Base-by-base conservation (phyloP, 164 flowering plant genomes). In the Malania oleifera region DNA sequence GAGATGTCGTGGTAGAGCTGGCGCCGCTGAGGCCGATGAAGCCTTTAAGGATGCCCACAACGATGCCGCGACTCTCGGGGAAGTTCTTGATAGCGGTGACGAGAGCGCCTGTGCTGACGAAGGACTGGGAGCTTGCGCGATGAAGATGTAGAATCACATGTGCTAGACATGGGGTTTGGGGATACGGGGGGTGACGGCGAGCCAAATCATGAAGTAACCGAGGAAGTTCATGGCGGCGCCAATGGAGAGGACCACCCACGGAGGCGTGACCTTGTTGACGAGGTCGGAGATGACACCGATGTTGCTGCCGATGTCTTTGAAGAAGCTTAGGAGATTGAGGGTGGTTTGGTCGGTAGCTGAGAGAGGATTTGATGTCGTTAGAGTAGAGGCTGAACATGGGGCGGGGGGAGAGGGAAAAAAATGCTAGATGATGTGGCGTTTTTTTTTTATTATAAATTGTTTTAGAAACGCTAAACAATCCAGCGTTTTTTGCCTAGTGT, bases 251-350 rank as follows among this genome's bases (percentile, higher is more conserved):
- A 77, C 84, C 1, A 79, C 73, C 87, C 87, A 87, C 15, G 95
- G 87, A 0, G 91, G 85, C 0, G 80, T 55, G 8, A 84, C 73
- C 63, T 84, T 86, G 56, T 71, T 67, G 73, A 81, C 69, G 2
- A 87, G 81, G 7, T 89, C 96, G 7, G 91, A 56, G 0, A 85
- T 9, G 44, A 89, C 23, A 1, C 88, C 93, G 5, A 83, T 72
- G 53, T 85, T 84, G 27, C 73, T 82, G 1, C 96, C 93, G 38
- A 89, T 40, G 76, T 86, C 96, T 43, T 89, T 89, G 79, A 74
- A 89, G 68, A 84, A 78, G 60, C 87, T 67, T 1, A 89, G 35
- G 17, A 84, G 54, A 60, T 86, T 86, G 29, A 86, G 75, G 5
- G 89, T 86, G 11, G 80, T 68, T 60, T 89, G 96, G 64, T 83